Evolutionary conservation across 176 grass and related monocot genomes (phyloP).

Genomic region (Tuctoria greenei): DNA sequence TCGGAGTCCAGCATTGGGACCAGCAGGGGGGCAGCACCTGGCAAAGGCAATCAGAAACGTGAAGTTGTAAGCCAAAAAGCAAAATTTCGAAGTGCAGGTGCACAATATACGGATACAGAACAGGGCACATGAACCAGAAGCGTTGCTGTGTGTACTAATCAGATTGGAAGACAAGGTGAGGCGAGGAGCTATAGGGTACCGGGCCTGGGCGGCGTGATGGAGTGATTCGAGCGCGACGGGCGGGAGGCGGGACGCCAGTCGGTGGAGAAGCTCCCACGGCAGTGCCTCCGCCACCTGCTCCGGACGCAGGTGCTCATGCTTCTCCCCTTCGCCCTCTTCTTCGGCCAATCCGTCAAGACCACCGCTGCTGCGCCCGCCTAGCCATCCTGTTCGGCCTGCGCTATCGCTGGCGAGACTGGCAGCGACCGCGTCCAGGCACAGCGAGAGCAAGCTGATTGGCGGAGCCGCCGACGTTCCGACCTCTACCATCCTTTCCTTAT

Average conservation of each 20-base stretch:
- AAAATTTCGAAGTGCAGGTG: not conserved
- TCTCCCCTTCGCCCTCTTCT: not conserved
- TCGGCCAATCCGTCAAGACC: not conserved
- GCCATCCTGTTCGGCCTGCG: not conserved
- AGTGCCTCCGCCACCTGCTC: conserved; percentile 34
- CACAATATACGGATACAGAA: not conserved
- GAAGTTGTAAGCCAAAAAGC: not conserved
- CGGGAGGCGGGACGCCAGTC: conserved; percentile 12
- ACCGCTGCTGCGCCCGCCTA: not conserved
- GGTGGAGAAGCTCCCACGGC: conserved; percentile 37
- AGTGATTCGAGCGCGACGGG: conserved; percentile 36
- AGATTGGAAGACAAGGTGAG: not conserved
- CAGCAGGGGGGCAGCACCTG: conserved; percentile 29
- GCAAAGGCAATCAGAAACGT: not conserved
- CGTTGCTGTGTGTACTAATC: not conserved
- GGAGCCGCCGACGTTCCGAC: not conserved
- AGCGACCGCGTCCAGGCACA: conserved; percentile 16
- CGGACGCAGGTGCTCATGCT: not conserved
- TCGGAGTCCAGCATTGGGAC: not conserved
- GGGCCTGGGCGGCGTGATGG: conserved; percentile 37
- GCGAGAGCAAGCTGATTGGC: conserved; percentile 12
- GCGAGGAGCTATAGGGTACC: conserved; percentile 21
- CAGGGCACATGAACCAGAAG: not conserved
- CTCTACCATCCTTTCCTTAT: not conserved
- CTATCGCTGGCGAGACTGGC: conserved; percentile 9